Evolutionary conservation across 1,284 basidiomycete genomes (phyloP).

Genomic region (Marasmius sp.): DNA sequence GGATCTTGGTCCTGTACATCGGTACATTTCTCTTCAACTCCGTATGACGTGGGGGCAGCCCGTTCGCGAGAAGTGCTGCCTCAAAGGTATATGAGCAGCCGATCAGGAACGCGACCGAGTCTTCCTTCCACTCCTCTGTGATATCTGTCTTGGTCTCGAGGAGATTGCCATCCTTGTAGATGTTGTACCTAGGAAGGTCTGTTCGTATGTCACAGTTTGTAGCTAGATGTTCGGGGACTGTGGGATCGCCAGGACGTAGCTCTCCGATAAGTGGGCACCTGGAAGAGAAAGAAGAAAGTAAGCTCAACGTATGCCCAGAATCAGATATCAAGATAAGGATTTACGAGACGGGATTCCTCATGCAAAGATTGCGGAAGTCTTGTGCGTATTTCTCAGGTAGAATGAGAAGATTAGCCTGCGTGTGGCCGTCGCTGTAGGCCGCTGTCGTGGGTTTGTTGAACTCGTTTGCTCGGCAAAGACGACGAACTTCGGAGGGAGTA

Average conservation of each 20-base stretch:
- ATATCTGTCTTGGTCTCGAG: not conserved
- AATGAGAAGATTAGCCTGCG: not conserved
- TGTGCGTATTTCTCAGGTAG: not conserved
- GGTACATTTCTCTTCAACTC: not conserved
- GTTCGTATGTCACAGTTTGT: not conserved
- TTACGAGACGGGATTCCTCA: not conserved
- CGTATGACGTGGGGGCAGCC: not conserved
- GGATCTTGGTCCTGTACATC: not conserved
- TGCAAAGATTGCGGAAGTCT: not conserved
- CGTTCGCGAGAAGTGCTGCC: not conserved
- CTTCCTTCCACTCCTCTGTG: not conserved
- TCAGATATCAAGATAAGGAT: not conserved
- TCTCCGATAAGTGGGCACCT: constrained; percentile 1
- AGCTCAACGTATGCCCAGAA: not conserved
- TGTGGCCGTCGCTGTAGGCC: not conserved
- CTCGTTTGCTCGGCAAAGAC: not conserved
- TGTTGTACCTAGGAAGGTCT: not conserved
- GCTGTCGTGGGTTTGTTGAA: constrained; percentile 1
- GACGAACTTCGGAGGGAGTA: not conserved
- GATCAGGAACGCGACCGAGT: not conserved
- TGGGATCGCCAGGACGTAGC: not conserved
- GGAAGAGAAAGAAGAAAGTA: not conserved
- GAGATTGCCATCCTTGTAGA: not conserved
- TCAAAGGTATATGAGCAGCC: constrained; percentile 1
- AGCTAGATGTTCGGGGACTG: not conserved